phyloP scores from a whole-genome alignment of 73 alveolate species.

The Paramecium bursaria region DNA sequence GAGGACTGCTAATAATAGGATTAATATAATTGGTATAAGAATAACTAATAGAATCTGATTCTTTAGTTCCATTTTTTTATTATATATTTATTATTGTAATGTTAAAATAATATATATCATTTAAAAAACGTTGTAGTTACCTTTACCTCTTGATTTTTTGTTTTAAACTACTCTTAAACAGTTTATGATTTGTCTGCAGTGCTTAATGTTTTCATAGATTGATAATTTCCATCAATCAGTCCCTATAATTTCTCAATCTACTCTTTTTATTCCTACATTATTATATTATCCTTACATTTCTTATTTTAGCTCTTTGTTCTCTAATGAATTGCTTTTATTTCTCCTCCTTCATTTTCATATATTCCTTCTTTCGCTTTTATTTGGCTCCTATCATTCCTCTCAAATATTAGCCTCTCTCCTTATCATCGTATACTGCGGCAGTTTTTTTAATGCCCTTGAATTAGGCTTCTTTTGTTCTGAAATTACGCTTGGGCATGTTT shows the following conservation, averaged over 20 bases:
- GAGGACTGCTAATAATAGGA: conserved; percentile 43
- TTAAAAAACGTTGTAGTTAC: background rate
- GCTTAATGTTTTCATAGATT: background rate
- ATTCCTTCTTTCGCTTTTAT: conserved; percentile 31
- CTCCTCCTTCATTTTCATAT: conserved; percentile 26
- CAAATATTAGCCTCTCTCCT: conserved; percentile 22
- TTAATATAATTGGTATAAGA: conserved; percentile 49
- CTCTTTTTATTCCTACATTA: background rate
- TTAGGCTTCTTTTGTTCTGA: background rate
- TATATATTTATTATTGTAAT: conserved; percentile 1
- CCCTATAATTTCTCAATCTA: background rate
- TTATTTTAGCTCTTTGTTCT: conserved; percentile 25
- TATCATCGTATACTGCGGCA: conserved; percentile 51
- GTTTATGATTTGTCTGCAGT: background rate
- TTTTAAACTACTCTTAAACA: too few species aligned
- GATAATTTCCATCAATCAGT: background rate
- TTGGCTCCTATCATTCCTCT: conserved; percentile 53
- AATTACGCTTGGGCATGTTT: too few species aligned
- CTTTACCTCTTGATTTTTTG: background rate
- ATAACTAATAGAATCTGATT: conserved; percentile 49
- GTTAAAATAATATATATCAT: conserved; percentile 12
- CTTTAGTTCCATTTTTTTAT: conserved; percentile 43
- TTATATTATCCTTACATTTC: conserved; percentile 33
- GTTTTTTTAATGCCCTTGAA: background rate
- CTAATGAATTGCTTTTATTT: conserved; percentile 16